Base-by-base conservation (phyloP, 768 basidiomycete species). In the Leccinellum luteum region DNA sequence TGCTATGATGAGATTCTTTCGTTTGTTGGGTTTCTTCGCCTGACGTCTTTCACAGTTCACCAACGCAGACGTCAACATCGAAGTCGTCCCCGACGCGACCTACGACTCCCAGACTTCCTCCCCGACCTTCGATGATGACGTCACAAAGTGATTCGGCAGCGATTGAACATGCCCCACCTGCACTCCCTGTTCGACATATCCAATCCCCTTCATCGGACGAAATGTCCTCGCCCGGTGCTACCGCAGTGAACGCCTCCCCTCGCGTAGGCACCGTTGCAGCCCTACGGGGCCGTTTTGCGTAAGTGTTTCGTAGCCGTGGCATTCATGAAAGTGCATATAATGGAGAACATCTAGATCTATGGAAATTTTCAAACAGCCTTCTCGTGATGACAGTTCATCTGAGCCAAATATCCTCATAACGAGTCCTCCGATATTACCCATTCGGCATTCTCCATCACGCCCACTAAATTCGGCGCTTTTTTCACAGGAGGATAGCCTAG, bases 201-300 rank as follows among this genome's bases (percentile, higher is more conserved):
- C 58, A 48, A 13, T 53, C 62, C 6, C 19, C 55, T 9, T 44
- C 34, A 12, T 35, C 34, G 10, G 60, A 62, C 14, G 65, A 62
- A 28, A 23, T 6, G 0, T 23, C 32, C 5, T 38, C 48, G 3
- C 48, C 51, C 23, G 50, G 21, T 32, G 21, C 45, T 10, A 6
- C 21, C 8, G 13, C 48, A 3, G 6, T 52, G 12, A 59, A 60
- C 43, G 25, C 41, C 23, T 58, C 65, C 4, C 55, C 62, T 28
- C 54, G 59, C 12, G 13, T 38, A 45, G 51, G 67, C 17, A 71
- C 69, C 19, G 75, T 81, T 6, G 69, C 79, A 19, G 72, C 78
- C 2, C 66, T 78, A 34, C 75, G 77, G 35, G 74, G 60, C 58
- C 74, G 75, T 34, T 68, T 67, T 25, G 21, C 58, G 69, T 71